Conservation (phyloP, 306 rosid genomes). For the barrel medic (Medicago truncatula) region DNA sequence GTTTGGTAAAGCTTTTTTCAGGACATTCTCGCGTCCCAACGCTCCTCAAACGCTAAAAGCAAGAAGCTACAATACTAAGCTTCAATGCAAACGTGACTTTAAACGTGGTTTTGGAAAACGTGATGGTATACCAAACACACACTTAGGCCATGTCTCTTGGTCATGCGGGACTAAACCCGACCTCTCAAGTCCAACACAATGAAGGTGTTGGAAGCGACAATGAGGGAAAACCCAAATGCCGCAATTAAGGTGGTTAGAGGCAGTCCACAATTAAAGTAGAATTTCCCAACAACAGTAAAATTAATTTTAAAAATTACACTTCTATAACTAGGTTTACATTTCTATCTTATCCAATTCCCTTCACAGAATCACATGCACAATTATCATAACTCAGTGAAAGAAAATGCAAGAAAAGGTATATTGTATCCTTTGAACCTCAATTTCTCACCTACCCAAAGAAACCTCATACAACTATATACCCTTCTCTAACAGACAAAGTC, state of each 20-base stretch:
- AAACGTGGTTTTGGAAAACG: too few species aligned
- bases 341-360: background rate
- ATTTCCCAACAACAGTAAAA: background rate
- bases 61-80: too few species aligned
- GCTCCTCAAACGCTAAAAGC: too few species aligned
- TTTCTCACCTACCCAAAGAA: background rate
- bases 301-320: background rate
- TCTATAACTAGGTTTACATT: background rate
- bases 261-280: background rate
- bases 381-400: background rate
- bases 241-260: background rate
- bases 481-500: background rate
- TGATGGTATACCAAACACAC: too few species aligned
- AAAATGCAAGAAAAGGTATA: background rate
- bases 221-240: background rate
- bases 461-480: constrained; percentile 1
- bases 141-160: background rate
- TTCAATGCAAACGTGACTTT: too few species aligned
- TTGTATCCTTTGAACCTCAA: background rate
- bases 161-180: background rate
- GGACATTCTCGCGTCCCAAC: too few species aligned
- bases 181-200: background rate
- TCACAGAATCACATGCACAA: background rate
- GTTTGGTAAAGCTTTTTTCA: too few species aligned
- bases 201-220: background rate